A percentile compares a stretch with the other conserved stretches of the same genome.
These are phyloP conservation scores for Phylloporus sp. DNA, from an alignment of 768 basidiomycete genomes.

Conservation along the genomic window DNA sequence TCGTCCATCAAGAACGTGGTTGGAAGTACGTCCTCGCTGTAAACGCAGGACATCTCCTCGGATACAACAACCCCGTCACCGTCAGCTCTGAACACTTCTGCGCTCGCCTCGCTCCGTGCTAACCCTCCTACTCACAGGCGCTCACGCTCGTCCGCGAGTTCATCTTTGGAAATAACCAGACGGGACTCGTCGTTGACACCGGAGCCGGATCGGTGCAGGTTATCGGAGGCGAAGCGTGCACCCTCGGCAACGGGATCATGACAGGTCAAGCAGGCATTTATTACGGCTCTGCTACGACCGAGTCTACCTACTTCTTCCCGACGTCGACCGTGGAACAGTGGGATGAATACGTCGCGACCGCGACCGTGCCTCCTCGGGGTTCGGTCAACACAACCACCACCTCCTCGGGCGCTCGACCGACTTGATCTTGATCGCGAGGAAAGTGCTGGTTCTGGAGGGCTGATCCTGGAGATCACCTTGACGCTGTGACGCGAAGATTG, in stretches of 20 bases:
- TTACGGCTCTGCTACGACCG: constrained; percentile 46
- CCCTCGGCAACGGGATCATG: constrained; percentile 43
- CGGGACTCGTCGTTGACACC: constrained; percentile 46
- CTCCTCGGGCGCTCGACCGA: too few species aligned
- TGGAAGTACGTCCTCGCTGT: constrained; percentile 41
- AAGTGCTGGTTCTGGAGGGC: not conserved
- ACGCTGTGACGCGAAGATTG: not conserved
- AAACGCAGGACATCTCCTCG: constrained; percentile 39
- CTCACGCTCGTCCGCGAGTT: constrained; percentile 62
- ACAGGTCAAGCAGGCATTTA: constrained; percentile 53
- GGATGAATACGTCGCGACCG: constrained; percentile 45
- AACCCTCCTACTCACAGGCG: constrained; percentile 36
- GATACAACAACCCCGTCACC: constrained; percentile 32
- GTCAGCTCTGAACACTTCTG: constrained; percentile 36
- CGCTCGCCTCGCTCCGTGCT: not conserved
- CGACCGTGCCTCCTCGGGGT: constrained; percentile 14
- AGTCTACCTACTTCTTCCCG: constrained; percentile 52
- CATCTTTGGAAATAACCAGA: constrained; percentile 55
- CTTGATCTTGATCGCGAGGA: not conserved
- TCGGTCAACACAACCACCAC: too few species aligned
- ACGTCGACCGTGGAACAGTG: constrained; percentile 53
- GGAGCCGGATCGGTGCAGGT: constrained; percentile 27
- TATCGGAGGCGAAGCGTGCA: constrained; percentile 47
- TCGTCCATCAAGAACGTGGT: constrained; percentile 69
- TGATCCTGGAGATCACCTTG: not conserved